phyloP scores from a whole-genome alignment of 768 basidiomycete genomes.

The Boletus insuetus region DNA sequence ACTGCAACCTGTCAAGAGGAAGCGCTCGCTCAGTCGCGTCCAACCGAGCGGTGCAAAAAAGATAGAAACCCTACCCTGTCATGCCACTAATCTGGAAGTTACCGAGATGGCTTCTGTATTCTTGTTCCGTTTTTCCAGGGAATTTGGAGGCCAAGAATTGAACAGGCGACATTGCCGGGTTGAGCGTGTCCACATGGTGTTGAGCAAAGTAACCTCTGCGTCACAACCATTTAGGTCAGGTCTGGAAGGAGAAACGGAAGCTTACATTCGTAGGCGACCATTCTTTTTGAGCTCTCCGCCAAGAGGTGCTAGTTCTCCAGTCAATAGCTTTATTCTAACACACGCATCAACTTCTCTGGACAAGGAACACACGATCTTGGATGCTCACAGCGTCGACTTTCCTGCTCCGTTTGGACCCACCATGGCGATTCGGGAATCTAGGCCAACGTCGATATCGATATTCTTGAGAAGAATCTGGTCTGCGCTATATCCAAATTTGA shows the following conservation, averaged over 20 bases:
- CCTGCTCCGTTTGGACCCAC: slow-evolving; percentile 95
- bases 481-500: slow-evolving; percentile 81
- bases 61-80: slow-evolving; percentile 62
- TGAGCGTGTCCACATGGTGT: slow-evolving; percentile 91
- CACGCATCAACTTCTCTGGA: slow-evolving; percentile 2
- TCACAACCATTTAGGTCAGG: not conserved
- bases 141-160: slow-evolving; percentile 89
- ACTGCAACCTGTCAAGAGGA: slow-evolving; percentile 56
- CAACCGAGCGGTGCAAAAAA: not conserved
- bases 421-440: slow-evolving; percentile 94
- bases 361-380: not conserved
- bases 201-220: slow-evolving; percentile 88
- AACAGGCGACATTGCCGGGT: slow-evolving; percentile 84
- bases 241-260: slow-evolving; percentile 8
- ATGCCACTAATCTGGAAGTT: slow-evolving; percentile 97
- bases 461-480: slow-evolving; percentile 75
- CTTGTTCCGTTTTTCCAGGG: slow-evolving; percentile 94
- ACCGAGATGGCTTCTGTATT: slow-evolving; percentile 92
- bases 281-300: slow-evolving; percentile 85
- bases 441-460: slow-evolving; percentile 86
- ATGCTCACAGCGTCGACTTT: slow-evolving; percentile 85
- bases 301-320: slow-evolving; percentile 18
- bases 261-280: slow-evolving; percentile 85
- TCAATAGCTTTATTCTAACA: slow-evolving; percentile 75
- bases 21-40: not conserved